Conservation (phyloP, 805 yeast species). For the Jamesozyma piceae region DNA sequence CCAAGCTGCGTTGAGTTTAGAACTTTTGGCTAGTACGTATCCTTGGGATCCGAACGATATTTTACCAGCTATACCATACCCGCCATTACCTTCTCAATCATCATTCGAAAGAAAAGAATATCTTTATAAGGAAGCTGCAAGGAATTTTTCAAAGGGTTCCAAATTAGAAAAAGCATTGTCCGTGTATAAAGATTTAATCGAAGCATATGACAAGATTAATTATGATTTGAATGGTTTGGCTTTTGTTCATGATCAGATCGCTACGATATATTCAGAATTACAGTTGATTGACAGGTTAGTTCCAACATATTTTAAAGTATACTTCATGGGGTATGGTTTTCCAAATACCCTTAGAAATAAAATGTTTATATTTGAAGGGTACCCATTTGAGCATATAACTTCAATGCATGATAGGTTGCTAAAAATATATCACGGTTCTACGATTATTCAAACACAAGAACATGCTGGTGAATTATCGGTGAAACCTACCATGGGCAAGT, state of each 20-base stretch:
- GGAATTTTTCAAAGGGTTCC: constrained; percentile 58
- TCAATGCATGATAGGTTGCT: constrained; percentile 70
- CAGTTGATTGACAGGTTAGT: constrained; percentile 62
- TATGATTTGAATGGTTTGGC: constrained; percentile 72
- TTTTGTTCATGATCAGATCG: constrained; percentile 56
- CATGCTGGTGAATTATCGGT: constrained; percentile 45
- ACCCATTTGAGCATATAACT: constrained; percentile 78
- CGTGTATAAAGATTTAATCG: constrained; percentile 65
- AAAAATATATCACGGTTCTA: constrained; percentile 73
- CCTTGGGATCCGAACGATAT: constrained; percentile 56
- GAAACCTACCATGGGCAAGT: constrained; percentile 59
- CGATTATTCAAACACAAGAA: constrained; percentile 48
- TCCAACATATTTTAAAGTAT: constrained; percentile 70
- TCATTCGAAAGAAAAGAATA: constrained; percentile 74
- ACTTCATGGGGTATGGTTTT: constrained; percentile 77
- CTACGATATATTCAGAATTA: constrained; percentile 56
- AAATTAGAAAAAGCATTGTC: constrained; percentile 74
- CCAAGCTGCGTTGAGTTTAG: constrained; percentile 78
- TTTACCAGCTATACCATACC: constrained; percentile 50
- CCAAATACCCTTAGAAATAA: constrained; percentile 68
- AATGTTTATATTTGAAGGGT: constrained; percentile 75
- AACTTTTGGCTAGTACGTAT: constrained; percentile 66
- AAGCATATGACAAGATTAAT: constrained; percentile 61
- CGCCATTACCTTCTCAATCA: constrained; percentile 70
- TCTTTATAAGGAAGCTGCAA: constrained; percentile 60